A percentile compares a stretch with the other conserved stretches of the same genome.
These are phyloP conservation scores for Plenodomus biglobosus DNA, from an alignment of 2,329 filamentous ascomycete species.

Conservation along the genomic window DNA sequence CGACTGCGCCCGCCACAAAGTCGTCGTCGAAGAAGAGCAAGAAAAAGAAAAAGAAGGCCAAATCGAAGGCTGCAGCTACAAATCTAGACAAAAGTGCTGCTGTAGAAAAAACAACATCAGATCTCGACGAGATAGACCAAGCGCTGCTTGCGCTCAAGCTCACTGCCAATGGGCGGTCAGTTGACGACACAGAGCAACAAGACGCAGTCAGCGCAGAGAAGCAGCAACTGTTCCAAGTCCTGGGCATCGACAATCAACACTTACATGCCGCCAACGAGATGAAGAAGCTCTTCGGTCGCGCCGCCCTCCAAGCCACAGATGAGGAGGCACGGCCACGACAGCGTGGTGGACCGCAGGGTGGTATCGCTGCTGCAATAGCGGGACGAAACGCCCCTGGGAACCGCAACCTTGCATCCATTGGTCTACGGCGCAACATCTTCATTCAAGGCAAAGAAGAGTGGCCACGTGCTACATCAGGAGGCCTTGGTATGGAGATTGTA, in stretches of 20 bases:
- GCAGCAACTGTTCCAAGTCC: slow-evolving; percentile 55
- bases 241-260: slow-evolving; percentile 68
- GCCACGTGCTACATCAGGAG: slow-evolving; percentile 77
- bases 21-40: slow-evolving; percentile 49
- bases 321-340: slow-evolving; percentile 54
- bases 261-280: slow-evolving; percentile 91
- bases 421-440: slow-evolving; percentile 76
- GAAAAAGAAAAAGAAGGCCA: slow-evolving; percentile 66
- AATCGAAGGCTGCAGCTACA: slow-evolving; percentile 53
- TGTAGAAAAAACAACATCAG: slow-evolving; percentile 27
- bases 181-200: slow-evolving; percentile 20
- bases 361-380: slow-evolving; percentile 60
- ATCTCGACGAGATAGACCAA: slow-evolving; percentile 66
- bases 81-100: slow-evolving; percentile 17
- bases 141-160: slow-evolving; percentile 61
- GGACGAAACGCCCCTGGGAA: slow-evolving; percentile 57
- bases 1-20: slow-evolving; percentile 31
- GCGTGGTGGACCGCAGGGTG: slow-evolving; percentile 57
- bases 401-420: slow-evolving; percentile 68
- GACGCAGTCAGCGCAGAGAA: slow-evolving; percentile 42
- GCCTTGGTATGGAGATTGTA: slow-evolving; percentile 76
- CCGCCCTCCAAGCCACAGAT: slow-evolving; percentile 60
- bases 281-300: slow-evolving; percentile 70
- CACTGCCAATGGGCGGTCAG: slow-evolving; percentile 18
- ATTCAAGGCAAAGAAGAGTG: slow-evolving; percentile 85